Percentiles rank a stretch among this genome's conserved stretches.
phyloP scores from a whole-genome alignment of 257 asterid genomes.

The Vinca minor region DNA sequence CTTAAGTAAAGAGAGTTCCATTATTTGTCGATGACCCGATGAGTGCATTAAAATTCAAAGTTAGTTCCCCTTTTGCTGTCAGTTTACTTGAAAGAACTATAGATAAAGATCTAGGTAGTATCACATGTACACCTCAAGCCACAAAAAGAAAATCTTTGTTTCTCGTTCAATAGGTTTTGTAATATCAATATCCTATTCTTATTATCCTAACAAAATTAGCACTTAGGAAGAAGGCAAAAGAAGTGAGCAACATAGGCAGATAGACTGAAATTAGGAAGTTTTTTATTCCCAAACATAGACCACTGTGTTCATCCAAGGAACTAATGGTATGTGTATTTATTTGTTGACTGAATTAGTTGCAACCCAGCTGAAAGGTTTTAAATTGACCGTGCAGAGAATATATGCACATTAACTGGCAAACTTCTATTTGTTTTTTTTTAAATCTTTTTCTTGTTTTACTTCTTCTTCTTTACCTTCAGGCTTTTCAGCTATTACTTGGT shows the following conservation, averaged over 20 bases:
- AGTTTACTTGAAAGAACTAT: neutral
- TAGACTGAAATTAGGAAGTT: neutral
- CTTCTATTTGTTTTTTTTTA: neutral
- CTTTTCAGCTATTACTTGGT: neutral
- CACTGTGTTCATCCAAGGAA: neutral
- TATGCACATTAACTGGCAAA: neutral
- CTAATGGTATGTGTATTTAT: neutral
- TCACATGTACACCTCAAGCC: neutral
- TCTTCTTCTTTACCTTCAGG: too few species aligned
- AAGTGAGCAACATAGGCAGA: neutral
- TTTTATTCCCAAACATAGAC: neutral
- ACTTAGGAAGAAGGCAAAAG: neutral
- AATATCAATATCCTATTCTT: neutral
- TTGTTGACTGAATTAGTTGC: too few species aligned
- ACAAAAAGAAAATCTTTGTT: neutral
- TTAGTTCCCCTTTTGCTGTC: neutral
- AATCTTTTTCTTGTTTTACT: too few species aligned
- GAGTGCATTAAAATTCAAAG: neutral
- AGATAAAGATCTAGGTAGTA: neutral
- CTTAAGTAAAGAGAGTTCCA: neutral
- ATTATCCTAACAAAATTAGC: neutral
- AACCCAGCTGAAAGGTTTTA: neutral
- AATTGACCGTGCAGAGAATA: neutral
- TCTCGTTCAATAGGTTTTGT: neutral
- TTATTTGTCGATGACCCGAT: constrained; percentile 1